Conservation (phyloP, 2,329 filamentous ascomycete genomes). For the Penicillium sp. region DNA sequence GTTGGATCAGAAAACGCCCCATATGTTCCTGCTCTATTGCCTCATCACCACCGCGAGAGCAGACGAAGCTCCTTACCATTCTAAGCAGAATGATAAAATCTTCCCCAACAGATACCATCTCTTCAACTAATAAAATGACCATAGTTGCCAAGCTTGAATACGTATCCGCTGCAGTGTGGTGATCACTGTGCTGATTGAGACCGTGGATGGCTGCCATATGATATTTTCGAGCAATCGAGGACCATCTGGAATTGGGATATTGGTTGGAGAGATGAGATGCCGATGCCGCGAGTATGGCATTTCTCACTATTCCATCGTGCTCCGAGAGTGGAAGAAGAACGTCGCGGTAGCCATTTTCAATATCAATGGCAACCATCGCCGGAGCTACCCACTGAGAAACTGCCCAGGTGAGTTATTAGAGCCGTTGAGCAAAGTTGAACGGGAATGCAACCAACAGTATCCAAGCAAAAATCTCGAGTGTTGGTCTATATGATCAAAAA, state of each 20-base stretch:
- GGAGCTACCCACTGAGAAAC: conserved; percentile 17
- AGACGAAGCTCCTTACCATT: conserved; percentile 15
- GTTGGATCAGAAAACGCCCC: not conserved
- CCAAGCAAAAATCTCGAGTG: not conserved
- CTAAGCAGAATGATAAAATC: conserved; percentile 18
- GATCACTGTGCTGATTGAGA: not conserved
- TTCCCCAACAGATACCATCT: conserved; percentile 15
- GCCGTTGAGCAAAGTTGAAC: not conserved
- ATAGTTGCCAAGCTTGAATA: conserved; percentile 13
- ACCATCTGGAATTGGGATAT: not conserved
- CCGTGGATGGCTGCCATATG: conserved; percentile 6
- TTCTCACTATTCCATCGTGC: conserved; percentile 10
- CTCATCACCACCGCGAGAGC: conserved; percentile 9
- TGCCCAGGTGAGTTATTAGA: conserved; percentile 6
- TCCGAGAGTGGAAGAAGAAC: conserved; percentile 15
- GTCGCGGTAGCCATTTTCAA: conserved; percentile 17
- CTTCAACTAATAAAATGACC: conserved; percentile 13
- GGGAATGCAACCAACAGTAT: not conserved
- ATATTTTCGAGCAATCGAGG: not conserved
- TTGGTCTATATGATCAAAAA: not conserved
- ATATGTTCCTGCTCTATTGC: conserved; percentile 7
- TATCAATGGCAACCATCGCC: conserved; percentile 17
- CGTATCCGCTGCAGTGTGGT: not conserved
- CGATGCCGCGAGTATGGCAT: conserved; percentile 11
- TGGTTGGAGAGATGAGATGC: not conserved